Base-by-base conservation (phyloP, 805 yeast genomes). In the Schwanniomyces occidentalis region DNA sequence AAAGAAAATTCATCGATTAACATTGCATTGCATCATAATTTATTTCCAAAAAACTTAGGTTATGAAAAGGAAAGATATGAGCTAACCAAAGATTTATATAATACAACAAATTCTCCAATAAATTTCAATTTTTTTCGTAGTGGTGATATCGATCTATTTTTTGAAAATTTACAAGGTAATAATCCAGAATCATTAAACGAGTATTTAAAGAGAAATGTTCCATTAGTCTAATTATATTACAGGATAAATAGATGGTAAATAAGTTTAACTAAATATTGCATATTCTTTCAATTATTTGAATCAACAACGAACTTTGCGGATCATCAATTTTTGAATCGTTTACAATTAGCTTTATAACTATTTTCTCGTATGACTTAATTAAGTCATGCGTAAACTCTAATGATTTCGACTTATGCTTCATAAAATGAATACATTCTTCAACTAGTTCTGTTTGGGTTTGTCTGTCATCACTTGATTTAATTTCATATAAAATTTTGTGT, bases 11-110 rank as follows among this genome's bases (percentile, higher is more conserved):
- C 30, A 9, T 24, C 30, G 13, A 50, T 61, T 12, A 64, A 61
- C 24, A 42, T 58, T 13, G 41, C 61, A 1, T 40, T 57, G 21
- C 47, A 38, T 34, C 45, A 51, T 36, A 32, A 40, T 16, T 44
- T 60, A 4, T 30, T 61, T 2, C 49, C 55, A 19, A 61, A 60
- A 31, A 56, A 57, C 27, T 12, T 59, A 8, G 49, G 40, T 4
- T 21, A 37, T 9, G 65, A 61, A 34, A 26, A 27, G 10, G 35
- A 42, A 16, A 28, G 51, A 14, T 58, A 58, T 22, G 38, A 24
- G 7, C 9, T 27, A 6, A 9, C 7, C 7, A 20, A 9, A 9
- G 22, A 9, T 20, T 8, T 20, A 8, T 20, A 8, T 9, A 20
- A 20, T 7, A 17, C 7, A 5, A n/a, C n/a, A 7, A n/a, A n/a